Evolutionary conservation across 2,329 filamentous ascomycete genomes (phyloP).

Genomic region (Epichloe baconii): DNA sequence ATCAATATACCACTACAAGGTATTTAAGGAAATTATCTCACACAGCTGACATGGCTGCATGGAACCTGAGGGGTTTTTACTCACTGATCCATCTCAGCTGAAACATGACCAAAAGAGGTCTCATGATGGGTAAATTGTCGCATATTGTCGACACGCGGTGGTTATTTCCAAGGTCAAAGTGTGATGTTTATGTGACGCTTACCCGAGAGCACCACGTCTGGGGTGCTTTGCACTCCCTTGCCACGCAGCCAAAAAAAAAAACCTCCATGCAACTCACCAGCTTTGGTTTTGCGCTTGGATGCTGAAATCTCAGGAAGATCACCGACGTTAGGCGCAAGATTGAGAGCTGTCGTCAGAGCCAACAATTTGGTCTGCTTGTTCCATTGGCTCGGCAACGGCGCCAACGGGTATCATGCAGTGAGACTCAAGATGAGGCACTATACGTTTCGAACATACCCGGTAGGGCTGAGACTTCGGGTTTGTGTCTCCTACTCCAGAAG

Average conservation of each 20-base stretch:
- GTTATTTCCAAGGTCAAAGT: background rate
- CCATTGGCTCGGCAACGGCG: slow-evolving; percentile 4
- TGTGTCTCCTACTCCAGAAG: slow-evolving; percentile 1
- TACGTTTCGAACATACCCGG: slow-evolving; percentile 5
- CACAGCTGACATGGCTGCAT: background rate
- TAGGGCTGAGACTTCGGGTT: slow-evolving; percentile 8
- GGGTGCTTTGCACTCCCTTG: background rate
- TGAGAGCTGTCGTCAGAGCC: background rate
- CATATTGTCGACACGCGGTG: background rate
- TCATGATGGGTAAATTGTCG: background rate
- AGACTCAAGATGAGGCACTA: slow-evolving; percentile 7
- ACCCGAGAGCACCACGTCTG: background rate
- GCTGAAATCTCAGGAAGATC: no score
- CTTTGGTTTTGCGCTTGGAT: background rate
- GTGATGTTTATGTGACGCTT: background rate
- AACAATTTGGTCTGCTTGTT: background rate
- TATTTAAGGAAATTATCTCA: background rate
- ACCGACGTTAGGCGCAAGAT: background rate
- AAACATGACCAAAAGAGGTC: background rate
- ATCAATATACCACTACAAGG: background rate
- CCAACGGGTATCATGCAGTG: slow-evolving; percentile 6
- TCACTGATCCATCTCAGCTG: background rate
- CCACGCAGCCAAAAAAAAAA: background rate
- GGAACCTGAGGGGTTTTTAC: background rate
- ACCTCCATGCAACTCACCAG: background rate